Conservation (phyloP, 495 filamentous ascomycete genomes). For the Penicillium roqueforti region DNA sequence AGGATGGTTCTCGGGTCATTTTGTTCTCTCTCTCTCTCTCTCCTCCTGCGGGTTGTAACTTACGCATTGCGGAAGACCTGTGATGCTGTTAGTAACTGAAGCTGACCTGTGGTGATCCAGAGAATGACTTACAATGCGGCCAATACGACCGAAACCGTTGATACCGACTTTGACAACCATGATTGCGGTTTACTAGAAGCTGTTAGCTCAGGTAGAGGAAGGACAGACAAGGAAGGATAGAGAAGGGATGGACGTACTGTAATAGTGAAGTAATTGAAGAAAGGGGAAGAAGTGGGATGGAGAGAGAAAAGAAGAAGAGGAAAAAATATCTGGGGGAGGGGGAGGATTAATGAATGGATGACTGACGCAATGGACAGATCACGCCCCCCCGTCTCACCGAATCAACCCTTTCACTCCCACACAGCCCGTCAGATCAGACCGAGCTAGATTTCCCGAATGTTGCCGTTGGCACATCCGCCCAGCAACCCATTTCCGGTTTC, state of each 20-base stretch:
- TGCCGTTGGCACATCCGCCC: constrained; percentile 31
- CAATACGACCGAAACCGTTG: constrained; percentile 99
- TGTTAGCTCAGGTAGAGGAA: constrained; percentile 8
- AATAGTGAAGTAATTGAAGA: constrained; percentile 18
- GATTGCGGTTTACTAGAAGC: constrained; percentile 24
- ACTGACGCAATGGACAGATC: constrained; percentile 47
- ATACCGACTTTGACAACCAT: constrained; percentile 76
- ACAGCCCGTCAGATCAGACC: constrained; percentile 16
- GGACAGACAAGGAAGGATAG: background rate
- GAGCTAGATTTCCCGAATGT: constrained; percentile 29
- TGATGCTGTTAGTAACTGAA: constrained; percentile 17
- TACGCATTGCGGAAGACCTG: constrained; percentile 77
- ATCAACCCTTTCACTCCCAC: constrained; percentile 16
- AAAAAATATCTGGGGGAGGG: constrained; percentile 24
- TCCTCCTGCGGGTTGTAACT: constrained; percentile 27
- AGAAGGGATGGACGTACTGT: constrained; percentile 20
- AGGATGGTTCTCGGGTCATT: constrained; percentile 9
- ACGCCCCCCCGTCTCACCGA: constrained; percentile 40
- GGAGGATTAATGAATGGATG: constrained; percentile 27
- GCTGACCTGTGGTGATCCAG: background rate
- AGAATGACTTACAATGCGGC: constrained; percentile 71
- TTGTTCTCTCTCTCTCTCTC: background rate
- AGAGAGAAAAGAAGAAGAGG: constrained; percentile 29
- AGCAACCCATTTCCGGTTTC: constrained; percentile 46
- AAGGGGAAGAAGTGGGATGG: constrained; percentile 23